Conservation (phyloP, 2,329 filamentous ascomycete species). For the Aspergillus tubingensis region DNA sequence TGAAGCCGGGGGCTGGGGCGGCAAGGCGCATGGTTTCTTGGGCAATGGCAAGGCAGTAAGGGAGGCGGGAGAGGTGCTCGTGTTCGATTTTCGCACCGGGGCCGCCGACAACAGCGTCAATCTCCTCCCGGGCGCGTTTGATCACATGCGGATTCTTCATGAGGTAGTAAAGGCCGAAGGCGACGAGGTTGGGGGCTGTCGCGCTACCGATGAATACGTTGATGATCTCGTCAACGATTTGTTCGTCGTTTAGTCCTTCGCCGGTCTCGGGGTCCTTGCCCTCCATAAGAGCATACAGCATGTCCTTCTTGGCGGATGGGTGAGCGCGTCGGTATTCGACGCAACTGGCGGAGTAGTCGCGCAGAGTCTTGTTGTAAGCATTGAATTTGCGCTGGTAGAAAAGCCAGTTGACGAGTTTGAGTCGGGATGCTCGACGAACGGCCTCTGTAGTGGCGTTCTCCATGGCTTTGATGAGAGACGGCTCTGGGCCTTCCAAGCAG, state of each 20-base stretch:
- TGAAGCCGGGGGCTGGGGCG: constrained; percentile 62
- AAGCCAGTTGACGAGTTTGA: constrained; percentile 55
- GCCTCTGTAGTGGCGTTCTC: constrained; percentile 59
- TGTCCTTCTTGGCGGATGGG: constrained; percentile 59
- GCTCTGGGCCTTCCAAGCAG: constrained; percentile 49
- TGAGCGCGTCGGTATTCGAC: constrained; percentile 58
- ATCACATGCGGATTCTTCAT: constrained; percentile 63
- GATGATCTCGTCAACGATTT: constrained; percentile 68
- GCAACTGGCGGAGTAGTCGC: constrained; percentile 58
- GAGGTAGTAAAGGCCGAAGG: constrained; percentile 66
- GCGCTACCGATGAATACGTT: constrained; percentile 68
- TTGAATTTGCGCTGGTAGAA: constrained; percentile 57
- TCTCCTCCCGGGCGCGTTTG: constrained; percentile 65
- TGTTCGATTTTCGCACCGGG: constrained; percentile 36
- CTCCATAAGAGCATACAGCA: constrained; percentile 62
- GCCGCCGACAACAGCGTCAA: constrained; percentile 52
- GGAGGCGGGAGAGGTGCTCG: constrained; percentile 62
- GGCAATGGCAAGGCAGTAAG: constrained; percentile 67
- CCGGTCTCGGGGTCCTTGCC: constrained; percentile 64
- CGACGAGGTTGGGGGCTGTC: constrained; percentile 68
- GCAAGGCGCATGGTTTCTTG: constrained; percentile 66
- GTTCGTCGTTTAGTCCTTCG: constrained; percentile 57
- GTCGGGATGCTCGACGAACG: constrained; percentile 57
- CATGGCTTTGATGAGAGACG: constrained; percentile 56
- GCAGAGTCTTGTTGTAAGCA: constrained; percentile 55